These are phyloP conservation scores for Penstemon barbatus DNA, from an alignment of 257 asterid species.

Conservation along the genomic window DNA sequence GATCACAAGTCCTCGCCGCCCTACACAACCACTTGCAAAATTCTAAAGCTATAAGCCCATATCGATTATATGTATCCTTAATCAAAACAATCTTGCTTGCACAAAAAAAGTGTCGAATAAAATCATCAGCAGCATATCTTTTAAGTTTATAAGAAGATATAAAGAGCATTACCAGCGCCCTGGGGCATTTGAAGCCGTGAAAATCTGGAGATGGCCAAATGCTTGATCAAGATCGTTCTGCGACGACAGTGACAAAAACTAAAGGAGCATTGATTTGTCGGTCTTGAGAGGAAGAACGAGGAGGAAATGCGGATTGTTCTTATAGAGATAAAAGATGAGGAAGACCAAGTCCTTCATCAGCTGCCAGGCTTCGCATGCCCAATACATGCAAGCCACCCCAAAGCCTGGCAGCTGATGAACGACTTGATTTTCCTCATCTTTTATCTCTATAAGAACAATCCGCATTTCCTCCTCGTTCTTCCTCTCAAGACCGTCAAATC, in stretches of 20 bases:
- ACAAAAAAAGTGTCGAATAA: constrained; percentile 55
- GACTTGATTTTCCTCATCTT: no score
- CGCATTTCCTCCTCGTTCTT: no score
- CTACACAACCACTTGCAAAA: constrained; percentile 61
- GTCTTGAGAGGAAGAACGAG: constrained; percentile 21
- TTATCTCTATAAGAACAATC: no score
- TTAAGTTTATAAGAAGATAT: constrained; percentile 48
- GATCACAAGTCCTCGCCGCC: constrained; percentile 51
- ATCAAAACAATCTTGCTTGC: constrained; percentile 42
- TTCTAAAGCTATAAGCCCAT: constrained; percentile 56
- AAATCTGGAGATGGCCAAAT: constrained; percentile 54
- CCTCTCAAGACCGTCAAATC: no score
- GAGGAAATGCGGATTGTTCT: not conserved
- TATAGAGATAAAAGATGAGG: no score
- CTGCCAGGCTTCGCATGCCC: no score
- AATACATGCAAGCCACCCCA: no score
- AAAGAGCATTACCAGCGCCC: constrained; percentile 76
- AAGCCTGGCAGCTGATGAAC: no score
- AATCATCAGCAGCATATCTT: constrained; percentile 52
- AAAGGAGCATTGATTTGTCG: constrained; percentile 41
- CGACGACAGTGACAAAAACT: constrained; percentile 45
- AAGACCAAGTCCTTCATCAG: no score
- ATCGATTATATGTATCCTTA: constrained; percentile 33
- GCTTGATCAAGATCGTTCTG: constrained; percentile 33
- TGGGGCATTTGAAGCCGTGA: constrained; percentile 58